A percentile compares a stretch with the other conserved stretches of the same genome.
These are phyloP conservation scores for Hygrophoropsis aurantiaca DNA, from an alignment of 768 basidiomycete genomes.

Conservation along the genomic window DNA sequence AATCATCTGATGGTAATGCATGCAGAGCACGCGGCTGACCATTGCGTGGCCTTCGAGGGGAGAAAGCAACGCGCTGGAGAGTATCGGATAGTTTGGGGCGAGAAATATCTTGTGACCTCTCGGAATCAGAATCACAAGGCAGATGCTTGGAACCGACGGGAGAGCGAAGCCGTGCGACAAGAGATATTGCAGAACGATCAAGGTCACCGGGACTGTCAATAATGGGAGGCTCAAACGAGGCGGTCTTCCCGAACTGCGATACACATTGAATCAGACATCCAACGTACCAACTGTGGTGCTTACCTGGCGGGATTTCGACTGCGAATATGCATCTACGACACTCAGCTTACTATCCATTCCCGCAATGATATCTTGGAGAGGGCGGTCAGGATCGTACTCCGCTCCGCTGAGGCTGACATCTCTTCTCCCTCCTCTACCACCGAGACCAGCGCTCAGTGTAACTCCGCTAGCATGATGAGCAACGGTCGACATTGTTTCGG, in stretches of 20 bases:
- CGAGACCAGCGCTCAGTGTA: conserved; percentile 83
- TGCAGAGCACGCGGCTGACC: conserved; percentile 29
- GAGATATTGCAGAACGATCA: conserved; percentile 50
- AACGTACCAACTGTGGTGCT: conserved; percentile 16
- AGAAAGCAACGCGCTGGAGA: conserved; percentile 66
- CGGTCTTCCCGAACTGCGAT: conserved; percentile 15
- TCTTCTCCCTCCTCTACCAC: conserved; percentile 45
- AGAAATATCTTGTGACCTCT: conserved; percentile 40
- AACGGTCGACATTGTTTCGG: conserved; percentile 75
- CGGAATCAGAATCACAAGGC: conserved; percentile 50
- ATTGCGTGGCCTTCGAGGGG: conserved; percentile 71
- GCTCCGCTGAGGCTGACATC: conserved; percentile 69
- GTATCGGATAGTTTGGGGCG: conserved; percentile 72
- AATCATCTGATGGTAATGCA: conserved; percentile 13
- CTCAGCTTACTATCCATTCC: conserved; percentile 57
- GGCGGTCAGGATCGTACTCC: conserved; percentile 85
- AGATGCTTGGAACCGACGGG: conserved; percentile 46
- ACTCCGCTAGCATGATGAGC: conserved; percentile 90
- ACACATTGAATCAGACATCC: conserved; percentile 6
- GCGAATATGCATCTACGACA: conserved; percentile 51
- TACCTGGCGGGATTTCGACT: conserved; percentile 51
- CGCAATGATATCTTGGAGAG: conserved; percentile 69
- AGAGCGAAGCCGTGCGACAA: conserved; percentile 45
- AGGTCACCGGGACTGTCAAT: conserved; percentile 64
- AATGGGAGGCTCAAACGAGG: conserved; percentile 55